phyloP scores from a whole-genome alignment of 2,329 filamentous ascomycete species.

The Stachybotrys echinatus region DNA sequence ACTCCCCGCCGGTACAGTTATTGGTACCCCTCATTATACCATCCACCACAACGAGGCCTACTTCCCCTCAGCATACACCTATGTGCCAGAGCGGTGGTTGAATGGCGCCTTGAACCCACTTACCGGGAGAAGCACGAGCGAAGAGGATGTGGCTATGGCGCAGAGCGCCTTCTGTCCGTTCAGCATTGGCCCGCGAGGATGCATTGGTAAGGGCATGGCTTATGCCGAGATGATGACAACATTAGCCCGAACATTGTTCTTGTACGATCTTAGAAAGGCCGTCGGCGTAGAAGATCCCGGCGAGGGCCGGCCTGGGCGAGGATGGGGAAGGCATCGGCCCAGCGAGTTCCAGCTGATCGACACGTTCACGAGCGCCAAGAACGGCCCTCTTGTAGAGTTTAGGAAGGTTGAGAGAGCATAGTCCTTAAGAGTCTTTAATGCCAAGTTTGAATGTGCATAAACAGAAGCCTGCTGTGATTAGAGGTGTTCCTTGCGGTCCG shows the following conservation, averaged over 20 bases:
- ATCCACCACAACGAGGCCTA: constrained; percentile 63
- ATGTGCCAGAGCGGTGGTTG: constrained; percentile 62
- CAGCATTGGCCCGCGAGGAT: constrained; percentile 62
- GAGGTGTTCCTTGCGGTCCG: not conserved
- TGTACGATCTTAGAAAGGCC: constrained; percentile 55
- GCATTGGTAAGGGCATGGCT: constrained; percentile 66
- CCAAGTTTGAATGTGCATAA: not conserved
- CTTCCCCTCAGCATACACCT: constrained; percentile 54
- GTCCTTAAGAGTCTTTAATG: no score
- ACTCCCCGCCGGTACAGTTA: constrained; percentile 55
- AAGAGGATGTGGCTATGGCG: constrained; percentile 48
- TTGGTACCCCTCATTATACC: constrained; percentile 62
- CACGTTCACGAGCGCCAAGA: constrained; percentile 68
- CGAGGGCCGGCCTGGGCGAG: constrained; percentile 42
- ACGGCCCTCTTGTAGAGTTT: constrained; percentile 66
- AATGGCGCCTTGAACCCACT: constrained; percentile 35
- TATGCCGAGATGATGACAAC: constrained; percentile 63
- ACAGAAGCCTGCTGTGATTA: no score
- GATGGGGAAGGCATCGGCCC: constrained; percentile 48
- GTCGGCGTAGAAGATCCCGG: constrained; percentile 44
- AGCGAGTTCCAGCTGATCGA: constrained; percentile 67
- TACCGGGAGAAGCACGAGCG: constrained; percentile 33
- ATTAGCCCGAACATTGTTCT: constrained; percentile 54
- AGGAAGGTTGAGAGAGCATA: constrained; percentile 19
- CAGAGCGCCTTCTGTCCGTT: constrained; percentile 72